phyloP scores from a whole-genome alignment of 805 yeast genomes.

The Maudiozyma turicensis region DNA sequence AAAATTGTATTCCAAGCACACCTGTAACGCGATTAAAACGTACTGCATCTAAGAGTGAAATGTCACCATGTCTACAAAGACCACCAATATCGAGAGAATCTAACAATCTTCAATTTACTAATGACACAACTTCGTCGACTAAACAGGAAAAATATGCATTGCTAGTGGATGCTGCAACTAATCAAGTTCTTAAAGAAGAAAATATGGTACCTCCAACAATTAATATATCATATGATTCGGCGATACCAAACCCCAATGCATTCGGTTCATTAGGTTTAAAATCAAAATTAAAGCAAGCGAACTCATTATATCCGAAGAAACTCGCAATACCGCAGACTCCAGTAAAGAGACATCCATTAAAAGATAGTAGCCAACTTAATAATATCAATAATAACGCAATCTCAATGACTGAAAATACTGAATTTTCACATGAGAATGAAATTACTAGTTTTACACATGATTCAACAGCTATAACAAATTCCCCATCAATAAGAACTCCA shows the following conservation, averaged over 20 bases:
- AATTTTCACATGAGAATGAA: conserved; percentile 7
- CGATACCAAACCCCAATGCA: conserved; percentile 22
- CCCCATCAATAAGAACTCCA: conserved; percentile 14
- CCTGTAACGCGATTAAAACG: conserved; percentile 13
- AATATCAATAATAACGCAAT: conserved; percentile 1
- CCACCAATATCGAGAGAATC: conserved; percentile 8
- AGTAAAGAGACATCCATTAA: conserved; percentile 24
- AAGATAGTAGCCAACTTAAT: conserved; percentile 6
- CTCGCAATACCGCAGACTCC: conserved; percentile 25
- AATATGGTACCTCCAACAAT: not conserved
- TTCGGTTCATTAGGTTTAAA: conserved; percentile 22
- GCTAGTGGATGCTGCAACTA: not conserved
- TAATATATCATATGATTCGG: conserved; percentile 6
- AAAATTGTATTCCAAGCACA: conserved; percentile 10
- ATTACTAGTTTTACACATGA: conserved; percentile 12
- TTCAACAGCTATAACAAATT: conserved; percentile 10
- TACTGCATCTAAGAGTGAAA: conserved; percentile 21
- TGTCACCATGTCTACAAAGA: conserved; percentile 25
- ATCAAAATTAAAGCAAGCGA: conserved; percentile 18
- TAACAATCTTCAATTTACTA: not conserved
- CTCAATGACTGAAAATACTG: conserved; percentile 11
- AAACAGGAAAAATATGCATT: not conserved
- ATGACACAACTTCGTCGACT: conserved; percentile 1
- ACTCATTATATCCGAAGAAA: conserved; percentile 15
- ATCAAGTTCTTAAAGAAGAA: not conserved